Percentiles rank a stretch among this genome's conserved stretches.
phyloP scores from a whole-genome alignment of 2,329 filamentous ascomycete genomes.

The Parasarocladium wereldwijsianum region DNA sequence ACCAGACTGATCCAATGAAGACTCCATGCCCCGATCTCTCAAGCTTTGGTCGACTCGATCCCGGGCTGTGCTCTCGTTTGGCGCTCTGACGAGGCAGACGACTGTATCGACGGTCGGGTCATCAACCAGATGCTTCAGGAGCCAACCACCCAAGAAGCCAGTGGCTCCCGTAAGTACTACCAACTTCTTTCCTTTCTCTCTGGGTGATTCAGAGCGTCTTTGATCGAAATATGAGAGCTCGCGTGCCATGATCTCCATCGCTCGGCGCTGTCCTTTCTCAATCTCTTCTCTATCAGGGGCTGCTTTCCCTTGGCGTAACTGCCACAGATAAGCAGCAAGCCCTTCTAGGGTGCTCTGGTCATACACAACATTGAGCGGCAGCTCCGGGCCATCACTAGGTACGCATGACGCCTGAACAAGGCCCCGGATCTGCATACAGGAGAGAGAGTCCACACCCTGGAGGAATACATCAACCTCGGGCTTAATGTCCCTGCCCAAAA shows the following conservation, averaged over 20 bases:
- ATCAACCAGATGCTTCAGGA: constrained; percentile 15
- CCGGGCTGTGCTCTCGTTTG: constrained; percentile 4
- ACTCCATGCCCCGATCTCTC: neutral
- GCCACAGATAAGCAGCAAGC: constrained; percentile 11
- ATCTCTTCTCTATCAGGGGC: too few relatives aligned
- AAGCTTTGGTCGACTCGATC: constrained; percentile 3
- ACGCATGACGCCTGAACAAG: constrained; percentile 14
- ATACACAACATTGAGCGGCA: constrained; percentile 45
- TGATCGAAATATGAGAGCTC: constrained; percentile 5
- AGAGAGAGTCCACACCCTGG: constrained; percentile 45
- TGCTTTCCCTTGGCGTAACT: neutral
- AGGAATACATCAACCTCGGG: constrained; percentile 37
- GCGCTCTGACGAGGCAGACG: constrained; percentile 26
- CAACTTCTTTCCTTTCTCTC: neutral
- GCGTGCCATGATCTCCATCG: too few relatives aligned
- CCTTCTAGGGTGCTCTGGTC: constrained; percentile 37
- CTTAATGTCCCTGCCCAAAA: constrained; percentile 14
- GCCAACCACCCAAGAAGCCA: constrained; percentile 47
- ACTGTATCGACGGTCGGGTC: constrained; percentile 5
- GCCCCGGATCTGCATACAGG: constrained; percentile 35
- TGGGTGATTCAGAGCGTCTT: fast-evolving
- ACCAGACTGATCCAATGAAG: neutral
- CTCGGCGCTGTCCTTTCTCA: too few relatives aligned
- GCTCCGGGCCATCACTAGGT: neutral
- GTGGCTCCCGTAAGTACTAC: constrained; percentile 47